Conservation (phyloP, 2,329 filamentous ascomycete genomes). For the Bipolaris victoriae region DNA sequence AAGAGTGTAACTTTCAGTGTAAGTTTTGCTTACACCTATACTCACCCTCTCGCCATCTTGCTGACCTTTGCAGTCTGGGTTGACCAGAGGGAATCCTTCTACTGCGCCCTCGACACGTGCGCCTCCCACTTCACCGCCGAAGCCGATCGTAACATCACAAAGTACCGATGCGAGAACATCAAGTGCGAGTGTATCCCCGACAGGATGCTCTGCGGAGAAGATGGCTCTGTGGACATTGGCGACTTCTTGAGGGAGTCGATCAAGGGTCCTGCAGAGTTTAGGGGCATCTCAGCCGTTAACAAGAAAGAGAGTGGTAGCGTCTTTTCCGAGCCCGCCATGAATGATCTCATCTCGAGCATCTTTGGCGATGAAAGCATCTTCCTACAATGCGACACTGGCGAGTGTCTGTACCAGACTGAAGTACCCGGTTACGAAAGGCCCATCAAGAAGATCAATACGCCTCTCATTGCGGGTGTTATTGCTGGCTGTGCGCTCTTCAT, state of each 20-base stretch:
- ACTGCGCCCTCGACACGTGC: slow-evolving; percentile 86
- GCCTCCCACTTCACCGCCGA: slow-evolving; percentile 72
- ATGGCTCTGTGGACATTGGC: slow-evolving; percentile 87
- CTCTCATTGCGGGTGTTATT: slow-evolving; percentile 92
- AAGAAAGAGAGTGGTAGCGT: slow-evolving; percentile 73
- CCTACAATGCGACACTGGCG: slow-evolving; percentile 80
- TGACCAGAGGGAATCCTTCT: slow-evolving; percentile 91
- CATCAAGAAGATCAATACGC: slow-evolving; percentile 95
- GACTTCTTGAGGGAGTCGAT: slow-evolving; percentile 86
- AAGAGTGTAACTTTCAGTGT: slow-evolving; percentile 95
- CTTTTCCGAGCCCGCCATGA: slow-evolving; percentile 92
- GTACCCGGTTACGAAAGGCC: slow-evolving; percentile 89
- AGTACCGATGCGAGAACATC: slow-evolving; percentile 83
- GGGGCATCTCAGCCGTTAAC: slow-evolving; percentile 64
- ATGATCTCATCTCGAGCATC: slow-evolving; percentile 82
- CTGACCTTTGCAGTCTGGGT: slow-evolving; percentile 77
- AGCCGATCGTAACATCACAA: slow-evolving; percentile 76
- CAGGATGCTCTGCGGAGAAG: slow-evolving; percentile 91
- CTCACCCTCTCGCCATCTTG: not conserved
- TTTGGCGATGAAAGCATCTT: slow-evolving; percentile 93
- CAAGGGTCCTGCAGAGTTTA: slow-evolving; percentile 84
- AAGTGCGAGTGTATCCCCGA: slow-evolving; percentile 86
- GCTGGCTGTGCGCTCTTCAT: slow-evolving; percentile 84
- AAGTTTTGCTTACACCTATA: slow-evolving; percentile 42
- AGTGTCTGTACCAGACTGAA: slow-evolving; percentile 92